phyloP scores from a whole-genome alignment of 169 alveolate genomes.

The Plasmodium coatneyi region DNA sequence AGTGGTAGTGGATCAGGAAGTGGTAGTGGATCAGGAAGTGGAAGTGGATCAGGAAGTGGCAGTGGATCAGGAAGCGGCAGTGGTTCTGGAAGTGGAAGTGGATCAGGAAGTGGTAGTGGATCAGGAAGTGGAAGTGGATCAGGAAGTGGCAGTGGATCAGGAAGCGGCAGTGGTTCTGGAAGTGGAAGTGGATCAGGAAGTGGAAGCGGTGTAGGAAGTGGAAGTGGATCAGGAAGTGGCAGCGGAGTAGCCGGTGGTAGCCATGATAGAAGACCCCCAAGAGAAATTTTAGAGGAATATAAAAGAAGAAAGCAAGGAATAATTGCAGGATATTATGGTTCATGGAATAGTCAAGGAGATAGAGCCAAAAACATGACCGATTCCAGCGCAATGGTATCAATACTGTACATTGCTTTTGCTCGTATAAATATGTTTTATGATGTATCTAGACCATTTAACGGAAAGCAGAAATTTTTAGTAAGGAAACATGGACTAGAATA shows the following conservation, averaged over 20 bases:
- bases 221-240: no score
- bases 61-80: no score
- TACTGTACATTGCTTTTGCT: conserved; percentile 43
- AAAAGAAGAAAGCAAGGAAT: conserved; percentile 46
- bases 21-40: background rate
- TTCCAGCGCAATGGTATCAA: conserved; percentile 31
- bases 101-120: no score
- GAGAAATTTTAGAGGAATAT: conserved; percentile 45
- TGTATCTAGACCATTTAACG: conserved; percentile 51
- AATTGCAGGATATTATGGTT: conserved; percentile 33
- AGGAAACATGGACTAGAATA: conserved; percentile 49
- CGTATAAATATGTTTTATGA: conserved; percentile 55
- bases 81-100: no score
- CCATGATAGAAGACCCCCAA: conserved; percentile 56
- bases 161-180: no score
- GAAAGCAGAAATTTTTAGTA: conserved; percentile 24
- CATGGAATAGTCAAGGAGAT: conserved; percentile 72
- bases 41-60: background rate
- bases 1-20: background rate
- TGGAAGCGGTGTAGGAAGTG: no score
- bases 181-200: no score
- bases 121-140: no score
- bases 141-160: no score
- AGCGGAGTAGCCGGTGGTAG: background rate
- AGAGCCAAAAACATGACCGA: conserved; percentile 40